Percentiles rank a stretch among this genome's conserved stretches.
Conservation (phyloP, 768 basidiomycete genomes). For the Leccinellum luteum region DNA sequence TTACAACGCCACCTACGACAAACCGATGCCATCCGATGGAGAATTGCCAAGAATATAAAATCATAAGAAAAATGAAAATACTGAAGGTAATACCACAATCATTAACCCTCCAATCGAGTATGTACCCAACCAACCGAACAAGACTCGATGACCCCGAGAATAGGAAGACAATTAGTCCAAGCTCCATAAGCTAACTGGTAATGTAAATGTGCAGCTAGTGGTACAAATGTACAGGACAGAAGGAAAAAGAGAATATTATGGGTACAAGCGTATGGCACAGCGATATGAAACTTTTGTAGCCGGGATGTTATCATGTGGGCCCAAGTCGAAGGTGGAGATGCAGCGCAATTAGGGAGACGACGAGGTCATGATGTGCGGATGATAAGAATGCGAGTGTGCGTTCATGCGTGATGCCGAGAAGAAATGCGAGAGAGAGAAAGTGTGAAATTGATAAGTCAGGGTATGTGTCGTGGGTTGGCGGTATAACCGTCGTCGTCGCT, state of each 20-base stretch:
- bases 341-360: constrained; percentile 33
- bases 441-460: constrained; percentile 33
- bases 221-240: constrained; percentile 32
- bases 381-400: constrained; percentile 27
- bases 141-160: constrained; percentile 26
- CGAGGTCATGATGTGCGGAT: constrained; percentile 28
- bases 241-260: constrained; percentile 24
- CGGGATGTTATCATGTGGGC: constrained; percentile 16
- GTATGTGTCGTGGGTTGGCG: constrained; percentile 33
- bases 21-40: constrained; percentile 29
- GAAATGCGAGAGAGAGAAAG: constrained; percentile 18
- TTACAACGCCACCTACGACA: constrained; percentile 32
- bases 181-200: constrained; percentile 32
- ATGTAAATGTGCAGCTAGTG: constrained; percentile 34
- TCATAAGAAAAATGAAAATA: constrained; percentile 23
- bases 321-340: constrained; percentile 18
- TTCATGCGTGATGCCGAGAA: constrained; percentile 21
- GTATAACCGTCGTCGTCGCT: constrained; percentile 32
- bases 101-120: constrained; percentile 32
- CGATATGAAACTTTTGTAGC: constrained; percentile 21
- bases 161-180: constrained; percentile 32
- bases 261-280: constrained; percentile 36
- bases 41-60: constrained; percentile 31
- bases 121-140: constrained; percentile 26
- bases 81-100: constrained; percentile 25